phyloP scores from a whole-genome alignment of 1,139 yeast species.

The Nakaseomyces delphensis region DNA sequence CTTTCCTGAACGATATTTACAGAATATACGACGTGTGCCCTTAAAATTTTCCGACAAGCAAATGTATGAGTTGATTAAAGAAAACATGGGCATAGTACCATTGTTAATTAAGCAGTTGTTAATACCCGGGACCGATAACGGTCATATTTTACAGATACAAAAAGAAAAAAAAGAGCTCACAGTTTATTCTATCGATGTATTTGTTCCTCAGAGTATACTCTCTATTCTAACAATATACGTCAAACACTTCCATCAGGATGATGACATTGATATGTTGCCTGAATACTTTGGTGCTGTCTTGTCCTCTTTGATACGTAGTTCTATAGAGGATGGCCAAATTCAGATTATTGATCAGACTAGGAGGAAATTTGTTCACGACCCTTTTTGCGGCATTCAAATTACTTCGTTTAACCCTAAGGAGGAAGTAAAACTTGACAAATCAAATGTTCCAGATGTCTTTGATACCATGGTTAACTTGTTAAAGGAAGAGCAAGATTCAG shows the following conservation, averaged over 20 bases:
- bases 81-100: conserved; percentile 17
- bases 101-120: conserved; percentile 14
- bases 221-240: background rate
- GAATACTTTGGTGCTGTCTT: background rate
- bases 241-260: background rate
- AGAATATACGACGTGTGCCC: conserved; percentile 12
- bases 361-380: background rate
- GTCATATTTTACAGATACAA: background rate
- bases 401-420: background rate
- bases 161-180: background rate
- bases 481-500: background rate
- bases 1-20: conserved; percentile 16
- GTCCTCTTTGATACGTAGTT: background rate
- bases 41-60: conserved; percentile 13
- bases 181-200: background rate
- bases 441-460: background rate
- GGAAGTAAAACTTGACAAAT: background rate
- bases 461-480: background rate
- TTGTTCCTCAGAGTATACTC: background rate
- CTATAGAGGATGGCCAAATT: background rate
- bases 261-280: background rate
- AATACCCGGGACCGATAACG: background rate
- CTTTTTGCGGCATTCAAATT: background rate
- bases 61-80: conserved; percentile 8
- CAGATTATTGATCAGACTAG: background rate